These are phyloP conservation scores for Serendipita sp. DNA, from an alignment of 768 basidiomycete genomes.

Conservation along the genomic window DNA sequence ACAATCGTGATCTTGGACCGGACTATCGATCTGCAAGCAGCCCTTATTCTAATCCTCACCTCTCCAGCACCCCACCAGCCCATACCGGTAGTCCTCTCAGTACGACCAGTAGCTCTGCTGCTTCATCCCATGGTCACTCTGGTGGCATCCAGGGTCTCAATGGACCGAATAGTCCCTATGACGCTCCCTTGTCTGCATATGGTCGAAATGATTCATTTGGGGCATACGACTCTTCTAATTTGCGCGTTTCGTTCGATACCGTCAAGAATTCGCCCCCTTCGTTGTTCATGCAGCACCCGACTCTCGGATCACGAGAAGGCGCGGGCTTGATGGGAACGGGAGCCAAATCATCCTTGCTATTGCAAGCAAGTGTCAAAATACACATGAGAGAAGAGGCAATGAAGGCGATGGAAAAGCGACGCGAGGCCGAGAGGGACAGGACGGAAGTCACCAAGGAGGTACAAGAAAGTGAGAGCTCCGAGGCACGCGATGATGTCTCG, in stretches of 20 bases:
- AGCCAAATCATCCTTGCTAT: neutral
- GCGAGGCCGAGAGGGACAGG: neutral
- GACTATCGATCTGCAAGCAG: neutral
- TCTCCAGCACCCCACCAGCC: neutral
- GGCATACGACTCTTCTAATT: neutral
- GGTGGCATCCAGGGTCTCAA: neutral
- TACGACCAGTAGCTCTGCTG: neutral
- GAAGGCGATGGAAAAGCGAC: slow-evolving; percentile 9
- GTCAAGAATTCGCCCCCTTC: neutral
- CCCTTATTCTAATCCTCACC: neutral
- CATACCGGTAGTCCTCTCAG: neutral
- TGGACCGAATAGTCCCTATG: neutral
- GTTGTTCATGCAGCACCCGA: neutral
- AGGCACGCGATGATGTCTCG: slow-evolving; percentile 13
- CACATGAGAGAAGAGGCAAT: slow-evolving; percentile 8
- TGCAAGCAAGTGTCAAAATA: neutral
- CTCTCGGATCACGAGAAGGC: neutral
- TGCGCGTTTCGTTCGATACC: neutral
- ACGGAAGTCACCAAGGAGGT: neutral
- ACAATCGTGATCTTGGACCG: no score
- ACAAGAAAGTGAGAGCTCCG: neutral
- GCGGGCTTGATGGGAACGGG: neutral
- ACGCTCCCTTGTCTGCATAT: neutral
- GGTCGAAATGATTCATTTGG: neutral
- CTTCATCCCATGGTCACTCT: neutral